Conservation (phyloP, 805 yeast genomes). For the Metschnikowia cubensis region DNA sequence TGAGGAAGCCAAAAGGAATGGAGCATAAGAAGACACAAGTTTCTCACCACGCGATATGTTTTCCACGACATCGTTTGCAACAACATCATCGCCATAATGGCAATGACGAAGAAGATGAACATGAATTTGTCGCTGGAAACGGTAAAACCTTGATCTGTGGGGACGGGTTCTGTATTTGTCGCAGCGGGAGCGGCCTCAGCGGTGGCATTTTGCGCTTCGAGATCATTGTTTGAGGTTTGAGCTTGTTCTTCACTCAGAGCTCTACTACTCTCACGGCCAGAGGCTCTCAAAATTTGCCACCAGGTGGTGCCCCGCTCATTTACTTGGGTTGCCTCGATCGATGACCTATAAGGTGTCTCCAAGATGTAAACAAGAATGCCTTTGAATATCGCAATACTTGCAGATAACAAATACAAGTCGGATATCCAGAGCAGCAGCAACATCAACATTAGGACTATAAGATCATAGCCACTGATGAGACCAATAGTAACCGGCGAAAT, state of each 20-base stretch:
- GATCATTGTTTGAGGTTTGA: conserved; percentile 20
- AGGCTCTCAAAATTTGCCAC: conserved; percentile 63
- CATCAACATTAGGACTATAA: conserved; percentile 59
- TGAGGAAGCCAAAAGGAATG: conserved; percentile 90
- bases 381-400: conserved; percentile 65
- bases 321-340: conserved; percentile 63
- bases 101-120: conserved; percentile 26
- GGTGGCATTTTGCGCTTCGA: conserved; percentile 9
- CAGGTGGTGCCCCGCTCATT: conserved; percentile 67
- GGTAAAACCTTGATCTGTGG: neutral
- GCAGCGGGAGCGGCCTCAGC: neutral
- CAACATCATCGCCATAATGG: conserved; percentile 46
- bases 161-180: neutral
- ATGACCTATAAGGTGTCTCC: conserved; percentile 69
- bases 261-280: conserved; percentile 23
- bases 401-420: conserved; percentile 60
- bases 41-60: conserved; percentile 56
- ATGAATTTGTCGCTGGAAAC: conserved; percentile 13
- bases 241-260: conserved; percentile 7
- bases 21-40: conserved; percentile 43
- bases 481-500: conserved; percentile 54
- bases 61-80: conserved; percentile 63
- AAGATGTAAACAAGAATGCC: conserved; percentile 69
- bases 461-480: conserved; percentile 69
- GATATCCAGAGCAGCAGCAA: conserved; percentile 49